Base-by-base conservation (phyloP, 345 rosid genomes). In the Toxicodendron radicans region DNA sequence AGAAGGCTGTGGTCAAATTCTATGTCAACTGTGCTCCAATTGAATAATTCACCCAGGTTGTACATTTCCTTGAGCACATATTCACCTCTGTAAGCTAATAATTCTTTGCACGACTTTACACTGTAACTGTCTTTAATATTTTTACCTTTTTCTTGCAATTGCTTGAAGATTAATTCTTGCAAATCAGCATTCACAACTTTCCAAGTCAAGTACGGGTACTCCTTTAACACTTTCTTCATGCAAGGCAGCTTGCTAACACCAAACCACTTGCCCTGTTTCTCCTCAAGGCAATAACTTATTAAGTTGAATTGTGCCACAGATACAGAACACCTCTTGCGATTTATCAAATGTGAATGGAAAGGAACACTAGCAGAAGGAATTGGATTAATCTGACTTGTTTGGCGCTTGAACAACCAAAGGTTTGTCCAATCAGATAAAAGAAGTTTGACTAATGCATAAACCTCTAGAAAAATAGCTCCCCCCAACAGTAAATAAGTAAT, bases 391-490 rank as follows among this genome's bases (percentile, higher is more conserved):
- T 16, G 45, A 1, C 45, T 20, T 16, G 5, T 61, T 61, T 33
- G 3, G 7, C 3, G 10, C 41, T 33, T 61, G 12, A n/a, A 5
- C 46, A 62, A 8, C n/a, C 43, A 60, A 5, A 60, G 66, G 11
- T 14, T 35, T 17, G 13, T 20, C 68, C 68, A 35, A n/a, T 64
- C 52, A 0, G 68, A 64, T 0, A 10, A 18, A 64, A 41, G 0
- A 3, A 64, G 49, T 8, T 10, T 0, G 11, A 64, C 10, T 27
- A 64, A 43, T 0, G 68, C 49, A 41, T 35, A 64, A 41, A 64
- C 23, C 49, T 64, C 68, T 3, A 64, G 27, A 41, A 64, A 1
- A 41, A 64, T 14, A 9, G 73, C 80, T 32, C 71, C 75, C 7
- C 46, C 18, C 13, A 77, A 52, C 53, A 72, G 32, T 20, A 62